A percentile compares a stretch with the other conserved stretches of the same genome.
phyloP scores from a whole-genome alignment of 2,329 filamentous ascomycete species.

The Mycocentrospora acerina region DNA sequence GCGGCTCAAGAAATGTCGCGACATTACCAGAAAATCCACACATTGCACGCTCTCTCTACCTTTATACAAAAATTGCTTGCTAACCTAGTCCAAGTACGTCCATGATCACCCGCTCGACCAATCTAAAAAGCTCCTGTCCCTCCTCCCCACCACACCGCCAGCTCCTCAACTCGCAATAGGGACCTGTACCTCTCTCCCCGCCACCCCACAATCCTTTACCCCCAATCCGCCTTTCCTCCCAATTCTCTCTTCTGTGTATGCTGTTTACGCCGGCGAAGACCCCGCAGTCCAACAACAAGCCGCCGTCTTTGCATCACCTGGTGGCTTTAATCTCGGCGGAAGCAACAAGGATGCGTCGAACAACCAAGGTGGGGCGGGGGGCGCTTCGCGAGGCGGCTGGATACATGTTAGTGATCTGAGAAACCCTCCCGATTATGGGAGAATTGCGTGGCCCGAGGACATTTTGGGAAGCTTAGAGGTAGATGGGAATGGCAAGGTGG shows the following conservation, averaged over 20 bases:
- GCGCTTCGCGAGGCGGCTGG: constrained; percentile 60
- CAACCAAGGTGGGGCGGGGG: constrained; percentile 60
- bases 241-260: constrained; percentile 59
- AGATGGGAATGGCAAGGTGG: constrained; percentile 59
- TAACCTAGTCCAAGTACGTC: constrained; percentile 47
- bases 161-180: constrained; percentile 58
- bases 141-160: constrained; percentile 57
- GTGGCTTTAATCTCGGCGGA: constrained; percentile 55
- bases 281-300: constrained; percentile 60
- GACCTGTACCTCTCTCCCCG: constrained; percentile 55
- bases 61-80: background rate
- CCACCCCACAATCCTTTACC: constrained; percentile 56
- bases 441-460: constrained; percentile 67
- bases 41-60: constrained; percentile 31
- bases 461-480: constrained; percentile 67
- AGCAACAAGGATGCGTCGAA: constrained; percentile 55
- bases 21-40: constrained; percentile 49
- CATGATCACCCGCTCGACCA: constrained; percentile 48
- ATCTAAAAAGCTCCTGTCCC: constrained; percentile 53
- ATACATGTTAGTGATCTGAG: constrained; percentile 64
- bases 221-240: constrained; percentile 59
- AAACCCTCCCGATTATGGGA: constrained; percentile 62
- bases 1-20: constrained; percentile 31
- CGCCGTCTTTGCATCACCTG: constrained; percentile 60
- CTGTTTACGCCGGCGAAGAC: constrained; percentile 56